Evolutionary conservation across 345 rosid species (phyloP).

Genomic region (Linum lewisii): DNA sequence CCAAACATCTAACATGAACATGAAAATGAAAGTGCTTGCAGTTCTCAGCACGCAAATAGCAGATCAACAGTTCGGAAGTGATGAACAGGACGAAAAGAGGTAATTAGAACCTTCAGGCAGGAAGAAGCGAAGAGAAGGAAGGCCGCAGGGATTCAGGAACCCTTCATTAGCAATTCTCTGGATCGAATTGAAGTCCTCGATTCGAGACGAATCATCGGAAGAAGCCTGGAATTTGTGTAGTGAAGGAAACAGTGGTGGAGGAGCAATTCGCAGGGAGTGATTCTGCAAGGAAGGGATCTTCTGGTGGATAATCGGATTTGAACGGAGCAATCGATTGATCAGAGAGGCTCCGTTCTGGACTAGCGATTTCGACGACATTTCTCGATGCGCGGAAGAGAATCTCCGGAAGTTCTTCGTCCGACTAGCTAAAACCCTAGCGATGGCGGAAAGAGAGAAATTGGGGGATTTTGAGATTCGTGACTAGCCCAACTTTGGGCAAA

Average conservation of each 20-base stretch:
- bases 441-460: not conserved
- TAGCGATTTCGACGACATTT: slow-evolving; percentile 68
- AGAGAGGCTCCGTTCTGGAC: slow-evolving; percentile 57
- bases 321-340: slow-evolving; percentile 34
- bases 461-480: not conserved
- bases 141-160: slow-evolving; percentile 64
- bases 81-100: not conserved
- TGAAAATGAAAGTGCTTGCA: no score
- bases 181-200: slow-evolving; percentile 23
- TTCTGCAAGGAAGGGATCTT: slow-evolving; percentile 17
- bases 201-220: slow-evolving; percentile 27
- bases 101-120: slow-evolving; percentile 59
- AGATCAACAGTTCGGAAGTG: not conserved
- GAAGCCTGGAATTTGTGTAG: slow-evolving; percentile 30
- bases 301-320: slow-evolving; percentile 29
- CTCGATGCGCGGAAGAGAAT: not conserved
- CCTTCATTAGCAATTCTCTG: slow-evolving; percentile 31
- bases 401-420: not conserved
- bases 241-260: slow-evolving; percentile 55
- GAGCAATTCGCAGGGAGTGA: slow-evolving; percentile 27
- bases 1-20: no score
- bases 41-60: no score
- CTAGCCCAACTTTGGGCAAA: not conserved
- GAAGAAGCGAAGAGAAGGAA: slow-evolving; percentile 82
- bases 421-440: not conserved